Percentiles rank a stretch among this genome's conserved stretches.
Evolutionary conservation across 2,329 filamentous ascomycete species (phyloP).

Genomic region (Cytospora leucostoma): DNA sequence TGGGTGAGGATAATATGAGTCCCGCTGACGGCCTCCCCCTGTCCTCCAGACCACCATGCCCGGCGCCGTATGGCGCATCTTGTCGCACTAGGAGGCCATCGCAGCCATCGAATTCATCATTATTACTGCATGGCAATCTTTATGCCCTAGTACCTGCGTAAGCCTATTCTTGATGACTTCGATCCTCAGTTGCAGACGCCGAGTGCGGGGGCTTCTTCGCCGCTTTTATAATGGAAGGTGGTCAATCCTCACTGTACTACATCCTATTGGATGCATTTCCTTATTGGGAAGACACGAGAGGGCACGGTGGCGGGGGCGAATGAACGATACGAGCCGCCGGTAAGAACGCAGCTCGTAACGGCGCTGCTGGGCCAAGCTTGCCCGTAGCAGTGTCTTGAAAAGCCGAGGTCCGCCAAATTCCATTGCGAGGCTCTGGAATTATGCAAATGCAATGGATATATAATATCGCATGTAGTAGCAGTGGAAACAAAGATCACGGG

Average conservation of each 20-base stretch:
- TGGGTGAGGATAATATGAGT: too few species aligned
- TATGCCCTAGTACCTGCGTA: not conserved
- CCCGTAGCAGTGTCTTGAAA: not conserved
- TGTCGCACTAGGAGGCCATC: not conserved
- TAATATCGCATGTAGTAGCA: too few species aligned
- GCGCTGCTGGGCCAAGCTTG: conserved; percentile 19
- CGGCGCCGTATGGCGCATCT: too few species aligned
- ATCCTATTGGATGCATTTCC: not conserved
- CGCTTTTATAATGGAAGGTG: not conserved
- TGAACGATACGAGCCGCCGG: not conserved
- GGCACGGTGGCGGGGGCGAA: not conserved
- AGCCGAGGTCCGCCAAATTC: not conserved
- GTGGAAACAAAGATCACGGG: too few species aligned
- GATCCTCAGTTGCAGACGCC: not conserved
- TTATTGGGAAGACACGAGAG: not conserved
- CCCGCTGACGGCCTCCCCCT: too few species aligned
- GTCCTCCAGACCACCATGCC: too few species aligned
- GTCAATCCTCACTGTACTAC: not conserved
- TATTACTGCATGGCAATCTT: not conserved
- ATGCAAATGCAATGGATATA: too few species aligned
- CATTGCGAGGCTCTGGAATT: too few species aligned
- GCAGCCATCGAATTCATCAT: not conserved
- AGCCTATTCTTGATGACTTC: not conserved
- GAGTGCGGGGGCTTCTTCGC: not conserved
- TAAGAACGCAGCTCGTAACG: conserved; percentile 1